Evolutionary conservation across 306 rosid genomes (phyloP), one percentile per base, ranked within the genome.

Genomic region (Acacia melanoxylon): DNA sequence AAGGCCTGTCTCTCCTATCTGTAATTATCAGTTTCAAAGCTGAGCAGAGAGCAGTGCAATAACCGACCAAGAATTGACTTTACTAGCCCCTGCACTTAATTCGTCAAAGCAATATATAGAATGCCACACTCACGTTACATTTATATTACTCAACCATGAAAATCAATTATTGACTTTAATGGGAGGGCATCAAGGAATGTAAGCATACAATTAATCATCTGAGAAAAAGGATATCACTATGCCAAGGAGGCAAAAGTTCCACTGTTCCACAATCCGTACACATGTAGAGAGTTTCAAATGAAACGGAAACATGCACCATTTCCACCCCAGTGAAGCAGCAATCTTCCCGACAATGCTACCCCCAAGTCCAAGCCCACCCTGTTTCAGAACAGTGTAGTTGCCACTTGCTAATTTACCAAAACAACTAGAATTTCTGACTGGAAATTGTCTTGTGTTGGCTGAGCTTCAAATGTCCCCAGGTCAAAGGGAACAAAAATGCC

Each of bases 401-500:
- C 76, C 72, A 10, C 49, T 51, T 62, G 68, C 67, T 31, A 20
- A 81, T 49, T 81, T 52, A 20, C 67, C 76, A 77, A 80, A 48
- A 63, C 45, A 58, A 8, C 80, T 59, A 44, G 62, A 40, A 44
- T 83, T 52, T 78, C 52, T n/a, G 46, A 44, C 11, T 22, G 59
- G 51, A 58, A 58, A 41, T 31, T 42, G 72, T n/a, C 74, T 65
- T 76, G 52, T 49, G 27, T 80, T 68, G 42, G 52, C 74, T 76
- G 52, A 45, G 72, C 67, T 31, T 27, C 62, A 19, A 65, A 62
- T 37, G 17, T 40, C 78, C 56, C 66, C 40, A 12, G 71, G 45
- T 74, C 72, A 68, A 80, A 42, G 58, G 74, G 29, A 65, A 77
- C 74, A 69, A 72, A 78, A 65, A 24, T 67, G 59, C 45, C 65